phyloP scores from a whole-genome alignment of 179 eudicot genomes.

The Spinacia oleracea region DNA sequence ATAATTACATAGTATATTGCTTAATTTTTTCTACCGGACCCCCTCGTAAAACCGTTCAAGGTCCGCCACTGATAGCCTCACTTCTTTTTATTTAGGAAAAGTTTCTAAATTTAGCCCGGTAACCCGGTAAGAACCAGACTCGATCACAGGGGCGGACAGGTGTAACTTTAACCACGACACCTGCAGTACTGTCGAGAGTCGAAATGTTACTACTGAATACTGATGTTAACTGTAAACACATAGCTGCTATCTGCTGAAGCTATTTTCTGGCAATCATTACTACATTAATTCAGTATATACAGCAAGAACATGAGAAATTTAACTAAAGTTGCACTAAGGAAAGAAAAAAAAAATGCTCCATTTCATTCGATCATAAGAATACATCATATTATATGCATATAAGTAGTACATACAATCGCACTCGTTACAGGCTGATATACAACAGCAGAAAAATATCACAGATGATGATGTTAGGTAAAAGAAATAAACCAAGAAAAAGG shows the following conservation, averaged over 20 bases:
- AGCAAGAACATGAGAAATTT: neutral
- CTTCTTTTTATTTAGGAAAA: too few relatives aligned
- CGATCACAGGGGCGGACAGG: too few relatives aligned
- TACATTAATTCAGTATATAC: neutral
- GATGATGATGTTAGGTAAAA: neutral
- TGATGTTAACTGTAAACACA: neutral
- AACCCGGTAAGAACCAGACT: too few relatives aligned
- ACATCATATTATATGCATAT: neutral
- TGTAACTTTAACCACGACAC: too few relatives aligned
- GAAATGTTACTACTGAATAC: neutral
- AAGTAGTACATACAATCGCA: neutral
- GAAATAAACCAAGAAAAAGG: neutral
- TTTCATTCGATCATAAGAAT: neutral
- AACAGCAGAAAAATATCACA: neutral
- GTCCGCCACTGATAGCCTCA: too few relatives aligned
- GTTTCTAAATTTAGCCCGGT: too few relatives aligned
- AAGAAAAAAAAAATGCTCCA: neutral
- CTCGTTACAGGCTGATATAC: too few relatives aligned
- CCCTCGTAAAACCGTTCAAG: too few relatives aligned
- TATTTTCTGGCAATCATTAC: neutral
- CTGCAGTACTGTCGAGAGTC: too few relatives aligned
- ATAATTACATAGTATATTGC: too few relatives aligned
- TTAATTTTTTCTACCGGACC: too few relatives aligned
- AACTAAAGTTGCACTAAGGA: neutral
- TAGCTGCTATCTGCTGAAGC: neutral